Evolutionary conservation across 1,139 yeast species (phyloP), one percentile per base, ranked within the genome.

Genomic region (Scheffersomyces titani): DNA sequence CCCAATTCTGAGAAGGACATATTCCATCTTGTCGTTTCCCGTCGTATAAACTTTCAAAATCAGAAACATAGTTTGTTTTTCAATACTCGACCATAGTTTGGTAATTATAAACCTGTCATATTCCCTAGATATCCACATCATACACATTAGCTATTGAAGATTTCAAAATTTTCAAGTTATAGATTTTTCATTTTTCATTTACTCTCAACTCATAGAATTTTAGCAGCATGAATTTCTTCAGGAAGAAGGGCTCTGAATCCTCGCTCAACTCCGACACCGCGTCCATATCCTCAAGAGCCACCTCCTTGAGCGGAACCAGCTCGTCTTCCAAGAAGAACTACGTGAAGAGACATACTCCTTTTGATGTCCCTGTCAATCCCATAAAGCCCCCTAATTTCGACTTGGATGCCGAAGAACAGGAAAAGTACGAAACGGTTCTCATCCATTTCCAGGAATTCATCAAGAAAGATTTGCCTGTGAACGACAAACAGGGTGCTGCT

Each of bases 341-440:
- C 51, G 68, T 75, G 49, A 77, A 77, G 60, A 66, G 82, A 57
- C 69, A 74, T 52, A 68, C 63, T 1, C 84, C 84, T 1, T 79
- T 80, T 60, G 81, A 77, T 47, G 59, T 70, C 21, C 84, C 84
- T 0, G 61, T 77, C 6, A 70, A 72, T 56, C 78, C 81, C 3
- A 65, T 75, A 20, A 68, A 65, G 53, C 65, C 70, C 3, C 80
- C 80, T 0, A 67, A 52, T 1, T 64, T 68, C 50, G 71, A 73
- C 50, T 66, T 79, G 55, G 64, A 70, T 13, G 69, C 70, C 1
- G 87, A 82, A 20, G 89, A 94, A 71, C 70, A 78, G 57, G 71
- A 69, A 19, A 88, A 86, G 73, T 93, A 88, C 66, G 65, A 75
- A 19, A 70, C 72, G 22, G 90, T 92, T 0, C 75, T 88, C 54